These are phyloP conservation scores for Aegilops tauschii DNA, from an alignment of 176 grass and related monocot species.

Conservation along the genomic window DNA sequence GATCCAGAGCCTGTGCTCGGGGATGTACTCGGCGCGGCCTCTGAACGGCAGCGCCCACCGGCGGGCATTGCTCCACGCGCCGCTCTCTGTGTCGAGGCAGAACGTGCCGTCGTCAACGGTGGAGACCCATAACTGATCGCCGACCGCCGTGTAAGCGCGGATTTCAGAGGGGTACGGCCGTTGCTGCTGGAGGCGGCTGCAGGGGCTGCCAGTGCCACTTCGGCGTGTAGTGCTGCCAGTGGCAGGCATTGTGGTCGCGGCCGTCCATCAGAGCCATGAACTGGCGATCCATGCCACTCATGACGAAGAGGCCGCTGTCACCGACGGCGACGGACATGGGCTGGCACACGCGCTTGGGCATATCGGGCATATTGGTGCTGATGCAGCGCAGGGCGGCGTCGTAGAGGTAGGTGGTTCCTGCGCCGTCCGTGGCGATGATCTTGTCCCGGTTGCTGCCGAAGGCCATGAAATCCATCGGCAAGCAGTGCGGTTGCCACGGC, in stretches of 20 bases:
- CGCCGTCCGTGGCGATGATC: neutral
- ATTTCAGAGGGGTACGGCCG: neutral
- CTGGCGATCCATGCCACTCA: neutral
- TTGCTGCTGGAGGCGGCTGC: neutral
- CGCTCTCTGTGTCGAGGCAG: neutral
- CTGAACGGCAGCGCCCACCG: neutral
- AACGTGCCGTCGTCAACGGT: neutral
- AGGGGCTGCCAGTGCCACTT: neutral
- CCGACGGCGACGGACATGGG: neutral
- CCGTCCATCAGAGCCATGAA: neutral
- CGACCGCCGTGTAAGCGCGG: neutral
- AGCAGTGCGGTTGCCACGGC: too few relatives aligned
- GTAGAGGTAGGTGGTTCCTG: neutral
- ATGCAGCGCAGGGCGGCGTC: neutral
- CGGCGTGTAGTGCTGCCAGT: neutral
- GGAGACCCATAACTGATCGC: neutral
- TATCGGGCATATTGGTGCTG: neutral
- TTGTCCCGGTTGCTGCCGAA: neutral
- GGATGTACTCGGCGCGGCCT: neutral
- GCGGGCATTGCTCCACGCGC: neutral
- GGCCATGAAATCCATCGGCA: neutral
- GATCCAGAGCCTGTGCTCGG: conserved; percentile 13
- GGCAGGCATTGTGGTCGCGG: too few relatives aligned
- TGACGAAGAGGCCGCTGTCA: neutral
- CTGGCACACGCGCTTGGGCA: neutral